Evolutionary conservation across 148 eudicot species (phyloP).

Genomic region (Fagopyrum tataricum): DNA sequence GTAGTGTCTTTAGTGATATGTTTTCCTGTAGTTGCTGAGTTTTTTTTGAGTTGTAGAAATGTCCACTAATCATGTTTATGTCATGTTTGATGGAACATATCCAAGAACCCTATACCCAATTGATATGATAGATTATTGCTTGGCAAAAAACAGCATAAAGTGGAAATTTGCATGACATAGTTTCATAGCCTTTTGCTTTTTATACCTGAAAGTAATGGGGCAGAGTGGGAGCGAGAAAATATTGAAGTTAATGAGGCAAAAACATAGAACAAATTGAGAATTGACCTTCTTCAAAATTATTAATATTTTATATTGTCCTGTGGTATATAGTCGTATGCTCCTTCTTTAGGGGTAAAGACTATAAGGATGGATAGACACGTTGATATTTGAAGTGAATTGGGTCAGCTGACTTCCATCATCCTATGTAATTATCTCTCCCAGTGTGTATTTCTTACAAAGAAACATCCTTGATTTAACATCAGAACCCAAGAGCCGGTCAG

Average conservation of each 20-base stretch:
- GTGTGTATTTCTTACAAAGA: not conserved
- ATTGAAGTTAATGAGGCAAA: not conserved
- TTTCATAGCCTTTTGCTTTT: not conserved
- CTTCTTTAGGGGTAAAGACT: too few relatives aligned
- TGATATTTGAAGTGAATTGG: not conserved
- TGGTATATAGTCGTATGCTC: too few relatives aligned
- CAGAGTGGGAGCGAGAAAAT: not conserved
- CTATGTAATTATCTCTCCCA: too few relatives aligned
- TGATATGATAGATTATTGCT: not conserved
- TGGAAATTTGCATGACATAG: not conserved
- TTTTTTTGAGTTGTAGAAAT: not conserved
- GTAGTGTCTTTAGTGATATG: not conserved
- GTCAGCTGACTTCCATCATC: too few relatives aligned
- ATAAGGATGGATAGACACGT: not conserved
- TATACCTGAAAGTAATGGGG: not conserved
- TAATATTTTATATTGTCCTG: not conserved
- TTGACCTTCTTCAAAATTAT: not conserved
- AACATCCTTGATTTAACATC: constrained; percentile 9
- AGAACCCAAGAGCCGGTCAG: constrained; percentile 48
- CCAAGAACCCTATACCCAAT: not conserved
- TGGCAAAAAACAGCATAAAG: not conserved
- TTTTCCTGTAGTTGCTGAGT: not conserved
- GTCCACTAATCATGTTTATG: not conserved
- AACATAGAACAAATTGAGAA: not conserved
- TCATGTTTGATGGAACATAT: not conserved